These are phyloP conservation scores for Fragilaria radians DNA, from an alignment of 108 stramenopile species.

Conservation along the genomic window DNA sequence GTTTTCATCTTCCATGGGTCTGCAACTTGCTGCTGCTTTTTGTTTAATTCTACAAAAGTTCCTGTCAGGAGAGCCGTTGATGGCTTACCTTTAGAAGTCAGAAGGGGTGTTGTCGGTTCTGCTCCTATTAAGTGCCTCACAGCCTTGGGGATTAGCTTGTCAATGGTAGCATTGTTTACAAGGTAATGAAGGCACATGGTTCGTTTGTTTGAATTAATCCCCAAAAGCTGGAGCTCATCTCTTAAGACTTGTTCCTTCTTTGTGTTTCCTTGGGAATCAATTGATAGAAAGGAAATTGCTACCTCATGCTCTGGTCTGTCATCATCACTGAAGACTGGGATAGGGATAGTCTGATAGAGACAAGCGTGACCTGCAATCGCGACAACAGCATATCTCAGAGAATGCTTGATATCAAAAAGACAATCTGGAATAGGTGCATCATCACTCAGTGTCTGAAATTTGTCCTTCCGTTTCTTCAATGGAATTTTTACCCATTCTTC, in stretches of 20 bases:
- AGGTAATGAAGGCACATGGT: conserved; percentile 28
- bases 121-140: conserved; percentile 28
- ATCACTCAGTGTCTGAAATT: conserved; percentile 1
- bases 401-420: conserved; percentile 20
- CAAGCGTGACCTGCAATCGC: conserved; percentile 18
- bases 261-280: neutral
- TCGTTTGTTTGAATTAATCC: conserved; percentile 32
- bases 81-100: too few relatives aligned
- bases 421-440: conserved; percentile 10
- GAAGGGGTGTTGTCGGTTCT: conserved; percentile 12
- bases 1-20: conserved; percentile 33
- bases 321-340: too few relatives aligned
- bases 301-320: neutral
- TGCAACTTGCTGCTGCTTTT: conserved; percentile 32
- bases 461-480: neutral
- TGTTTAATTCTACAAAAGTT: conserved; percentile 23
- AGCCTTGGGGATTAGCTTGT: conserved; percentile 24
- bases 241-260: neutral
- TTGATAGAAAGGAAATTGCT: neutral
- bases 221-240: conserved; percentile 9
- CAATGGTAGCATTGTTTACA: conserved; percentile 6
- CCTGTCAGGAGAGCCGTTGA: conserved; percentile 14
- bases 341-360: conserved; percentile 45
- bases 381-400: conserved; percentile 28
- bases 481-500: neutral